Evolutionary conservation across 2,329 filamentous ascomycete genomes (phyloP).

Genomic region (Dendryphion nanum): DNA sequence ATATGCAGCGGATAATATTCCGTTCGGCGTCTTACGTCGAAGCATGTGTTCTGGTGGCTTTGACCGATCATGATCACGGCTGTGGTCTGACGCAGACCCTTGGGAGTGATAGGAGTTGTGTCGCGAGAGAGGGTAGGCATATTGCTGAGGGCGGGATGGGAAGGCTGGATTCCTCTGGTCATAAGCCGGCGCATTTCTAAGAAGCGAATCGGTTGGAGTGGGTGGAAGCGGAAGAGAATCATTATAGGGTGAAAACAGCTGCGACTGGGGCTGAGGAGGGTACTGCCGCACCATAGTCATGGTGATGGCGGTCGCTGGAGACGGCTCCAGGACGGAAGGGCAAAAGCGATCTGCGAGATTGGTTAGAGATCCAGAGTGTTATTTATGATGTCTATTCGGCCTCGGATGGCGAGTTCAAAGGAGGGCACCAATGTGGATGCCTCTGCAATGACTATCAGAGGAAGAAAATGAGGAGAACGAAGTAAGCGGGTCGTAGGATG

Average conservation of each 20-base stretch:
- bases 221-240: conserved; percentile 15
- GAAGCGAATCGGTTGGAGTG: conserved; percentile 22
- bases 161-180: conserved; percentile 21
- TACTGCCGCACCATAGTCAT: conserved; percentile 42
- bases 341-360: too few relatives aligned
- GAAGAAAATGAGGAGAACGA: too few relatives aligned
- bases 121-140: conserved; percentile 40
- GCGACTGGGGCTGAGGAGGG: conserved; percentile 33
- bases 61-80: conserved; percentile 14
- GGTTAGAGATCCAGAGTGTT: too few relatives aligned
- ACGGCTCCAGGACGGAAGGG: neutral
- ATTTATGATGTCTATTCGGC: too few relatives aligned
- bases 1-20: conserved; percentile 88
- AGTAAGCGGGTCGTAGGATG: too few relatives aligned
- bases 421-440: too few relatives aligned
- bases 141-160: conserved; percentile 34
- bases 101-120: conserved; percentile 37
- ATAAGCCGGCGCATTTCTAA: conserved; percentile 24
- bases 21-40: conserved; percentile 87
- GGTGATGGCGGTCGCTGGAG: conserved; percentile 11
- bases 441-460: too few relatives aligned
- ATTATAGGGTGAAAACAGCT: conserved; percentile 26
- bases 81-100: conserved; percentile 17
- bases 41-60: conserved; percentile 68
- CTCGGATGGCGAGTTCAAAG: too few relatives aligned